Conservation (phyloP, 176 grass and related monocot genomes). For the Aegilops bicornis region DNA sequence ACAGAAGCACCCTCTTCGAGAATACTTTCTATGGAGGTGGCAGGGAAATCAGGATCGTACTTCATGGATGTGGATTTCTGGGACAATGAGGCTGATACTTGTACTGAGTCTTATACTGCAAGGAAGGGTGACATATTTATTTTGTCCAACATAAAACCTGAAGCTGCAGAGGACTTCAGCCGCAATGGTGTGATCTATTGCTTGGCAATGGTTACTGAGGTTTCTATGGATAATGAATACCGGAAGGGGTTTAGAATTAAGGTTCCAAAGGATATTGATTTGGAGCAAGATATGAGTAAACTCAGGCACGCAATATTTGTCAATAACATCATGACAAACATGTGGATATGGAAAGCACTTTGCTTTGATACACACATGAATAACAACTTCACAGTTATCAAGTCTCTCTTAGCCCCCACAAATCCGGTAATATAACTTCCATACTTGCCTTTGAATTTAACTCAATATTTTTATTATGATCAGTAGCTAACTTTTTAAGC, state of each 20-base stretch:
- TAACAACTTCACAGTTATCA: slow-evolving; percentile 59
- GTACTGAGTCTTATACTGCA: slow-evolving; percentile 36
- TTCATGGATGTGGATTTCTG: slow-evolving; percentile 29
- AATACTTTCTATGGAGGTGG: slow-evolving; percentile 47
- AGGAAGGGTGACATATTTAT: slow-evolving; percentile 63
- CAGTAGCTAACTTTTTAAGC: background rate
- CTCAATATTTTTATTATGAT: background rate
- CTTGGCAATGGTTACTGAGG: slow-evolving; percentile 54
- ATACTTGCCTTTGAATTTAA: background rate
- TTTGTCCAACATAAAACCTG: slow-evolving; percentile 50
- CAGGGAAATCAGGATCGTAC: background rate
- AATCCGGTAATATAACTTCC: slow-evolving; percentile 38
- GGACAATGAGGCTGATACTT: slow-evolving; percentile 31
- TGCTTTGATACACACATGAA: slow-evolving; percentile 10
- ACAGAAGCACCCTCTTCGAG: slow-evolving; percentile 39
- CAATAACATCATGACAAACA: slow-evolving; percentile 46
- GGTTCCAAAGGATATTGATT: slow-evolving; percentile 20
- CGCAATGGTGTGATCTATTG: slow-evolving; percentile 48
- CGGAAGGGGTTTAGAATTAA: slow-evolving; percentile 46
- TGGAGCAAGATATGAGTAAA: slow-evolving; percentile 20
- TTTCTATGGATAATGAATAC: slow-evolving; percentile 41
- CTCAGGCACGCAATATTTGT: slow-evolving; percentile 50
- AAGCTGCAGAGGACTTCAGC: slow-evolving; percentile 35
- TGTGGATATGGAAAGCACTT: slow-evolving; percentile 58
- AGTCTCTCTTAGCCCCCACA: slow-evolving; percentile 31